Evolutionary conservation across 73 alveolate genomes (phyloP).

Genomic region (Effrenium voratum): DNA sequence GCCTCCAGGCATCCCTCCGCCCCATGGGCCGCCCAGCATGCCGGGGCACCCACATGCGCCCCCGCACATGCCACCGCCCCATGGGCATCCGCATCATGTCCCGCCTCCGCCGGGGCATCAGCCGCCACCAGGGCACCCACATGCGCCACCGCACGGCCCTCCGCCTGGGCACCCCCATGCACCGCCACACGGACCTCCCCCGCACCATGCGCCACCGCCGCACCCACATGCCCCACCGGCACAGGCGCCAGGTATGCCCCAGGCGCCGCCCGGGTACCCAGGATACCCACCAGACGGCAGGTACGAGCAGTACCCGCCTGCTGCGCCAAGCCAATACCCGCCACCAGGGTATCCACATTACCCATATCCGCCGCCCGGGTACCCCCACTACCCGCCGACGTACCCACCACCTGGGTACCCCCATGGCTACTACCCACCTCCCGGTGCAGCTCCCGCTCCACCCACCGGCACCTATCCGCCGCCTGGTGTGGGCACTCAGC

Average conservation of each 20-base stretch:
- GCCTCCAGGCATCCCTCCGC: slow-evolving; percentile 9
- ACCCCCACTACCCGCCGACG: not conserved
- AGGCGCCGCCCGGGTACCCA: not conserved
- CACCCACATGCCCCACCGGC: not conserved
- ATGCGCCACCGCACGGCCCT: not conserved
- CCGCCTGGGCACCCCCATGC: slow-evolving; percentile 39
- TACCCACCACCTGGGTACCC: not conserved
- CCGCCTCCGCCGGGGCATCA: slow-evolving; percentile 15
- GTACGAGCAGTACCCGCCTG: too few species aligned
- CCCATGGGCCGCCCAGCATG: not conserved
- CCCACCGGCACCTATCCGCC: not conserved
- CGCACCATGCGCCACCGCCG: slow-evolving; percentile 25
- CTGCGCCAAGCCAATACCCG: too few species aligned
- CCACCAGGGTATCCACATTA: slow-evolving; percentile 21
- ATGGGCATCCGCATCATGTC: not conserved
- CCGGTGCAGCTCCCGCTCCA: slow-evolving; percentile 9
- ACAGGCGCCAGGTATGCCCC: too few species aligned
- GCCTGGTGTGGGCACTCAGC: slow-evolving; percentile 15
- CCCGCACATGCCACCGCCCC: not conserved
- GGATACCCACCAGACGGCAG: not conserved
- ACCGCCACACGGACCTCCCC: slow-evolving; percentile 28
- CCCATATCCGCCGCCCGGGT: slow-evolving; percentile 22
- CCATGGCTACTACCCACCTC: not conserved
- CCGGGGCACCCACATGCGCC: not conserved
- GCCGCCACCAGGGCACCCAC: not conserved